These are phyloP conservation scores for Thraustochytrium sp. DNA, from an alignment of 352 stramenopile genomes.

Conservation along the genomic window DNA sequence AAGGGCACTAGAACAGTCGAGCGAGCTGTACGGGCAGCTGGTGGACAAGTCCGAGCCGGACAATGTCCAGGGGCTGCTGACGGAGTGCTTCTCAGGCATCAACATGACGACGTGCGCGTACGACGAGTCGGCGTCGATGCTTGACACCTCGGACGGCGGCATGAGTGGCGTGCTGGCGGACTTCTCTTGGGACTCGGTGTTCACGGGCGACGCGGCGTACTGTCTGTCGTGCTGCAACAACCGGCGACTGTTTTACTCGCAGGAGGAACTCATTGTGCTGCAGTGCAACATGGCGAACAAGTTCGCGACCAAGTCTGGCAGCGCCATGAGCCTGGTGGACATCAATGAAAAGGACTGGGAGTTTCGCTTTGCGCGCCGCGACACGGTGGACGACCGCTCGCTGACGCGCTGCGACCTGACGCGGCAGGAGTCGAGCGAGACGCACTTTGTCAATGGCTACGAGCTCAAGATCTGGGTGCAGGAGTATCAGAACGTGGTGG, in stretches of 20 bases:
- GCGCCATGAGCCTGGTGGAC: background rate
- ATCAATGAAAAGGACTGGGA: background rate
- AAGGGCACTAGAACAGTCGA: background rate
- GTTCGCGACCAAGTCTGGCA: background rate
- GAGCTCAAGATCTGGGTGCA: background rate
- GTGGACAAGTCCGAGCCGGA: background rate
- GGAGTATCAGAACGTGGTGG: background rate
- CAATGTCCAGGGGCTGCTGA: background rate
- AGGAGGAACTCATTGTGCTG: background rate
- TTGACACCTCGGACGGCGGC: background rate
- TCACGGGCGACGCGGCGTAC: background rate
- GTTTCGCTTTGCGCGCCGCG: constrained; percentile 19
- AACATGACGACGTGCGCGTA: constrained; percentile 16
- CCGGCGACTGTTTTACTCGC: background rate
- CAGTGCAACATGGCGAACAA: constrained; percentile 1
- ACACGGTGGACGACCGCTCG: background rate
- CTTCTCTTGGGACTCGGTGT: background rate
- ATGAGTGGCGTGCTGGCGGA: constrained; percentile 17
- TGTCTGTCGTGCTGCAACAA: constrained; percentile 25
- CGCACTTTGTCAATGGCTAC: background rate
- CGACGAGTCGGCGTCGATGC: background rate
- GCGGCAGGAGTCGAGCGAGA: background rate
- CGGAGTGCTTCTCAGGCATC: background rate
- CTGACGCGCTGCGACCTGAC: background rate
- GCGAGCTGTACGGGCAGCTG: background rate